These are phyloP conservation scores for Alternaria viburni DNA, from an alignment of 2,329 filamentous ascomycete genomes.

Conservation along the genomic window DNA sequence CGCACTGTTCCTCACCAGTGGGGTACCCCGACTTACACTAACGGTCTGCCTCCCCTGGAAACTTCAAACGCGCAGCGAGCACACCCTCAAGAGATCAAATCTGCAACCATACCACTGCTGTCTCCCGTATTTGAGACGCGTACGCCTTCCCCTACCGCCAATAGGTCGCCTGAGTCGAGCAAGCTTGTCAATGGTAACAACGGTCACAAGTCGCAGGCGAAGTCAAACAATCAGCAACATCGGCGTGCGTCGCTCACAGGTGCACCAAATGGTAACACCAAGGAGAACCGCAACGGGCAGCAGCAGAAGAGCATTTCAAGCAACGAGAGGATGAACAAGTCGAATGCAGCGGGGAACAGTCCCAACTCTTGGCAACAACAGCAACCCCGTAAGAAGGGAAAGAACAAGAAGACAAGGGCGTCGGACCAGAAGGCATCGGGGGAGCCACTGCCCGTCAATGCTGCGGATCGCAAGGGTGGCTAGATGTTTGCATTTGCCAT, in stretches of 20 bases:
- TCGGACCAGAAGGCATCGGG: constrained; percentile 43
- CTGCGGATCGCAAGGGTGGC: constrained; percentile 56
- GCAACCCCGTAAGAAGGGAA: constrained; percentile 30
- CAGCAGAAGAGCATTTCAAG: constrained; percentile 27
- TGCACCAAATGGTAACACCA: constrained; percentile 21
- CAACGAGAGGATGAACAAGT: constrained; percentile 35
- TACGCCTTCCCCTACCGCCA: constrained; percentile 71
- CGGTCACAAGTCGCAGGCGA: constrained; percentile 34
- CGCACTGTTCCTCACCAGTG: constrained; percentile 38
- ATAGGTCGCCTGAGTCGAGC: constrained; percentile 48
- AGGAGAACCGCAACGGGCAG: constrained; percentile 34
- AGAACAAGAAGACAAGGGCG: constrained; percentile 35
- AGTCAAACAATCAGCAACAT: constrained; percentile 34
- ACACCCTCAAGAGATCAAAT: constrained; percentile 46
- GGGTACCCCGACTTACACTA: constrained; percentile 35
- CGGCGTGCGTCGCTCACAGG: constrained; percentile 38
- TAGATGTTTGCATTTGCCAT: constrained; percentile 19
- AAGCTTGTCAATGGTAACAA: constrained; percentile 41
- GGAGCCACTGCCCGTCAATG: constrained; percentile 53
- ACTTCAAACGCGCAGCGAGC: constrained; percentile 54
- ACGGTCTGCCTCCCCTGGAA: constrained; percentile 42
- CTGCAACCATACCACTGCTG: constrained; percentile 57
- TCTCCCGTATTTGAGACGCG: constrained; percentile 77
- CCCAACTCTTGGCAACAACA: constrained; percentile 28
- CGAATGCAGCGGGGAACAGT: constrained; percentile 16